Conservation (phyloP, 768 basidiomycete genomes). For the Agrocybe praecox region DNA sequence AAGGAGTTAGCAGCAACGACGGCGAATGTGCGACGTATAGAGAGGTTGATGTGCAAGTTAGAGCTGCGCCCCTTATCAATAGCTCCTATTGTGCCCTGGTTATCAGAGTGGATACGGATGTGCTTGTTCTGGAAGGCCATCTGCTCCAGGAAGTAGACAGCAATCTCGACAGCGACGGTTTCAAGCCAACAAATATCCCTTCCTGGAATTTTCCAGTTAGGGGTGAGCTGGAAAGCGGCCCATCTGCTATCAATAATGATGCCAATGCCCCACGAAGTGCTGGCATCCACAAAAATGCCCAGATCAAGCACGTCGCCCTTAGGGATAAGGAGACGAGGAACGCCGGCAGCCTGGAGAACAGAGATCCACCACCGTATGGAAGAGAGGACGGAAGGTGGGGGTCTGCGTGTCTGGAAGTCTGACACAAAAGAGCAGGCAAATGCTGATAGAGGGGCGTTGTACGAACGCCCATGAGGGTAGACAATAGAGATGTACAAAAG, state of each 20-base stretch:
- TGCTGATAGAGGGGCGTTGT: slow-evolving; percentile 24
- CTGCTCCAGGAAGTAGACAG: slow-evolving; percentile 18
- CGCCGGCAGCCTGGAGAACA: background rate
- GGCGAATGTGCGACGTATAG: slow-evolving; percentile 18
- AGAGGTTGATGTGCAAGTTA: slow-evolving; percentile 31
- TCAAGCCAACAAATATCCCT: slow-evolving; percentile 30
- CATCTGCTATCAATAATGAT: slow-evolving; percentile 2
- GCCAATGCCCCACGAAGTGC: slow-evolving; percentile 15
- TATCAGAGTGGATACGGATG: slow-evolving; percentile 31
- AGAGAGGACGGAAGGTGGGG: background rate
- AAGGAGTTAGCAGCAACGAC: slow-evolving; percentile 2
- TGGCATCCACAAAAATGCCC: slow-evolving; percentile 12
- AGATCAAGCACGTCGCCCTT: background rate
- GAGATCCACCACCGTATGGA: background rate
- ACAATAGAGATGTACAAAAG: slow-evolving; percentile 34
- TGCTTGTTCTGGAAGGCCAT: slow-evolving; percentile 8
- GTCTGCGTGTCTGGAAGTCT: background rate
- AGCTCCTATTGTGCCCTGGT: slow-evolving; percentile 35
- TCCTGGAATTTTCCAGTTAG: slow-evolving; percentile 15
- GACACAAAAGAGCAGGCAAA: slow-evolving; percentile 20
- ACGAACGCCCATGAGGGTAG: slow-evolving; percentile 17
- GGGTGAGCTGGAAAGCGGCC: slow-evolving; percentile 4
- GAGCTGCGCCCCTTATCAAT: slow-evolving; percentile 29
- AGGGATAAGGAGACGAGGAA: background rate
- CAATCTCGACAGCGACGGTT: slow-evolving; percentile 22